Evolutionary conservation across 2,329 filamentous ascomycete species (phyloP), one percentile per base, ranked within the genome.

Genomic region (Sporothrix humicola): DNA sequence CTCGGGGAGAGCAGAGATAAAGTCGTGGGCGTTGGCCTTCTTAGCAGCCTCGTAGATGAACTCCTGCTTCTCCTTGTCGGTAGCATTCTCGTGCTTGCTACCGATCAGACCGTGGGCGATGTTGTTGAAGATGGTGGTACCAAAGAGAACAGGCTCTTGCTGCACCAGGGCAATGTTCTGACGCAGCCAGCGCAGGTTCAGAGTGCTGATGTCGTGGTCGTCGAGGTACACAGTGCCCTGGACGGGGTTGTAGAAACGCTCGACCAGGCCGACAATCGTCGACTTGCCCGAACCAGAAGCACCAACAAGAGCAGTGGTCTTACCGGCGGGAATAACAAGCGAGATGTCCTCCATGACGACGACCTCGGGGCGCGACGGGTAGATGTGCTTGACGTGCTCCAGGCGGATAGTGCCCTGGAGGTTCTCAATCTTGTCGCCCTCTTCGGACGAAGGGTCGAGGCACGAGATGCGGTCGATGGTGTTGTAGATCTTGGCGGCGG

Each of bases 241-340:
- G 48, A 98, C 93, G 0, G 95, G 95, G 73, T 95, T 90, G 81
- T 99, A 99, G 81, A 98, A 98, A 20, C 96, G 90, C 82, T 98
- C 95, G 1, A 98, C 90, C 23, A 99, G 86, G 13, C 95, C 95
- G 42, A 98, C 92, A 75, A 98, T 95, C 0, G 96, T 98, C 78
- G 92, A 95, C 83, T 98, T 99, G 66, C 96, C 96, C 54, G 93
- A 97, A 12, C 95, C 96, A 12, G 95, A 98, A 0, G 95, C 93
- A 73, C 96, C 96, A 6, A 99, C 96, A 8, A 99, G 85, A 1
- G 96, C 96, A 2, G 95, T 97, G 20, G 93, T 94, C 84, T 97
- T 97, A 23, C 95, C 95, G 2, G 95, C 93, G 1, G 94, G 94
- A 52, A 98, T 91, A 0, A 87, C 82, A 1, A 99, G 87, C 73